These are phyloP conservation scores for Candida morakotiae DNA, from an alignment of 805 yeast genomes.

Conservation along the genomic window DNA sequence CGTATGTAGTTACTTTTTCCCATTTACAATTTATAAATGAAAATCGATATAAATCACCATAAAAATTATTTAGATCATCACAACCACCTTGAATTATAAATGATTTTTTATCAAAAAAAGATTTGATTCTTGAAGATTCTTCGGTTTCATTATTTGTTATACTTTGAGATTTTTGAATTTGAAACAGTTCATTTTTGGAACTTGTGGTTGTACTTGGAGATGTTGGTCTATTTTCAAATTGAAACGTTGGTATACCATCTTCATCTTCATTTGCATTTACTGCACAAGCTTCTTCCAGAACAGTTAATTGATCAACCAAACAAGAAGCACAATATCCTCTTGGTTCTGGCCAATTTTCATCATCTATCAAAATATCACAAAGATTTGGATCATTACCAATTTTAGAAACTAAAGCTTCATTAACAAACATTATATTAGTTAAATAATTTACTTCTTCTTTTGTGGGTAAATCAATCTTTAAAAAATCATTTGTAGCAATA, in stretches of 20 bases:
- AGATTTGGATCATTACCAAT: slow-evolving; percentile 8
- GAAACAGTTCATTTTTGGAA: not conserved
- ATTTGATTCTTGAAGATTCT: slow-evolving; percentile 10
- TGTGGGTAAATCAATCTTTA: slow-evolving; percentile 30
- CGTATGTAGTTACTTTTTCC: slow-evolving; percentile 29
- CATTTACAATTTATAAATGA: slow-evolving; percentile 30
- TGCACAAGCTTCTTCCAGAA: slow-evolving; percentile 1
- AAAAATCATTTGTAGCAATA: slow-evolving; percentile 29
- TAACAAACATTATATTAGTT: slow-evolving; percentile 7
- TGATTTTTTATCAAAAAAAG: slow-evolving; percentile 23
- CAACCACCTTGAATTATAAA: slow-evolving; percentile 40
- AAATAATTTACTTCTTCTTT: slow-evolving; percentile 12
- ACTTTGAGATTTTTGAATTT: not conserved
- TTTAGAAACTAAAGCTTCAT: slow-evolving; percentile 15
- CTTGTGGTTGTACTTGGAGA: slow-evolving; percentile 1
- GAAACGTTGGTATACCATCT: not conserved
- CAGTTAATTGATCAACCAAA: slow-evolving; percentile 19
- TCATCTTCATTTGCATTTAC: slow-evolving; percentile 2
- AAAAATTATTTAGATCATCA: slow-evolving; percentile 22
- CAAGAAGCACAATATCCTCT: slow-evolving; percentile 37
- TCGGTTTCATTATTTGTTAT: not conserved
- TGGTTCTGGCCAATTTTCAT: slow-evolving; percentile 26
- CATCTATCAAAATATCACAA: slow-evolving; percentile 7
- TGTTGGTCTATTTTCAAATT: not conserved
- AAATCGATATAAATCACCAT: slow-evolving; percentile 31